These are phyloP conservation scores for Coemansia sp. DNA, from an alignment of 192 early-diverging fungal genomes.

Conservation along the genomic window DNA sequence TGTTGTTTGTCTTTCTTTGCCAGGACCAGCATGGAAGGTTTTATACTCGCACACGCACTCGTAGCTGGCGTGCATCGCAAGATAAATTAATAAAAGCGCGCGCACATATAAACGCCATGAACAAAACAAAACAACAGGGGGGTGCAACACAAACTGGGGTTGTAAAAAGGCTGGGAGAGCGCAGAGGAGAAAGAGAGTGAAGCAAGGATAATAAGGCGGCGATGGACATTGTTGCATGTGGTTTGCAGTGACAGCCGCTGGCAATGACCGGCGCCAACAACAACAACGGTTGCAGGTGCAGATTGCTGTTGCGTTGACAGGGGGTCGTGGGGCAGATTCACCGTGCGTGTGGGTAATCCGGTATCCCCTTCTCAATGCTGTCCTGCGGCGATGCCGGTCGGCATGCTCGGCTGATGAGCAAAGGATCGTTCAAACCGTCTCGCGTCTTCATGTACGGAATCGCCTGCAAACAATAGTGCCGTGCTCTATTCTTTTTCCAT, in stretches of 20 bases:
- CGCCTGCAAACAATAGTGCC: constrained; percentile 7
- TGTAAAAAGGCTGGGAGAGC: constrained; percentile 7
- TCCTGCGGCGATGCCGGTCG: not conserved
- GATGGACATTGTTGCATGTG: constrained; percentile 40
- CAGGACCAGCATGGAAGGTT: not conserved
- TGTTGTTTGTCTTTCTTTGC: constrained; percentile 5
- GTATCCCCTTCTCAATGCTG: constrained; percentile 7
- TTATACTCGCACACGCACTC: constrained; percentile 12
- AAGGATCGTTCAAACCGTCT: constrained; percentile 7
- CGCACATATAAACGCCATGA: constrained; percentile 15
- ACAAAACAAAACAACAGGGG: constrained; percentile 6
- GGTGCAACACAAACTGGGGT: not conserved
- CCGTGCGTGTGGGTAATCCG: constrained; percentile 4
- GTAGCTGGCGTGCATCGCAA: constrained; percentile 10
- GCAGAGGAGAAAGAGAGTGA: constrained; percentile 10
- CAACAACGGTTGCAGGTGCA: constrained; percentile 16
- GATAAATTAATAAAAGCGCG: constrained; percentile 28
- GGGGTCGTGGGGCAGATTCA: constrained; percentile 10
- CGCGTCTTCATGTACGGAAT: constrained; percentile 5
- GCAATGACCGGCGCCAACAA: constrained; percentile 19
- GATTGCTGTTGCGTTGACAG: constrained; percentile 17
- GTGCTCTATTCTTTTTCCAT: constrained; percentile 4
- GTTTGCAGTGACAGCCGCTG: constrained; percentile 26
- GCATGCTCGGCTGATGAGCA: constrained; percentile 7
- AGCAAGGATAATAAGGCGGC: constrained; percentile 35